Conservation (phyloP, 2,329 filamentous ascomycete genomes). For the Balansia obtecta region DNA sequence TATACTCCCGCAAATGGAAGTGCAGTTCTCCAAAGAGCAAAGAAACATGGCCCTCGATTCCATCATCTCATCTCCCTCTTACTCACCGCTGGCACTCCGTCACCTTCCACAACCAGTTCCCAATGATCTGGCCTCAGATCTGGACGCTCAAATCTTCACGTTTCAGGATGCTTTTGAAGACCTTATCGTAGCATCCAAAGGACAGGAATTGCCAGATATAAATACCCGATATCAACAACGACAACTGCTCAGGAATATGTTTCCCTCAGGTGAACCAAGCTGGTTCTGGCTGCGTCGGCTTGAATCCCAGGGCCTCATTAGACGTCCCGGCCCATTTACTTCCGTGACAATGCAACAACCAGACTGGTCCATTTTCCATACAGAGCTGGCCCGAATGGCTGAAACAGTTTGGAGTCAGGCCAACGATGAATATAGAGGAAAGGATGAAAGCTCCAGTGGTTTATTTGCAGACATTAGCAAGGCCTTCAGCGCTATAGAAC, state of each 20-base stretch:
- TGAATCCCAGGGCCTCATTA: slow-evolving; percentile 25
- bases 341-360: slow-evolving; percentile 7
- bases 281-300: slow-evolving; percentile 29
- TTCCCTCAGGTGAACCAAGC: slow-evolving; percentile 26
- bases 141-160: slow-evolving; percentile 29
- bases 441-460: slow-evolving; percentile 6
- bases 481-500: slow-evolving; percentile 7
- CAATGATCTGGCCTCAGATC: slow-evolving; percentile 25
- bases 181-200: slow-evolving; percentile 34
- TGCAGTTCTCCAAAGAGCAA: background rate
- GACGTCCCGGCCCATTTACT: slow-evolving; percentile 15
- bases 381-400: slow-evolving; percentile 18
- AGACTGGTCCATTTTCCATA: slow-evolving; percentile 19
- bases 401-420: slow-evolving; percentile 16
- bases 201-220: slow-evolving; percentile 29
- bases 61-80: slow-evolving; percentile 13
- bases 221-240: slow-evolving; percentile 21
- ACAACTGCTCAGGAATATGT: slow-evolving; percentile 25
- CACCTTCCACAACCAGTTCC: slow-evolving; percentile 35
- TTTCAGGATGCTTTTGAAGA: slow-evolving; percentile 48
- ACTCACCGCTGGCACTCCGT: slow-evolving; percentile 25
- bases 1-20: background rate
- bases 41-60: slow-evolving; percentile 11
- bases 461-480: slow-evolving; percentile 8
- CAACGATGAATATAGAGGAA: slow-evolving; percentile 7